Base-by-base conservation (phyloP, 2,329 filamentous ascomycete genomes). In the Hypoxylon sp. region DNA sequence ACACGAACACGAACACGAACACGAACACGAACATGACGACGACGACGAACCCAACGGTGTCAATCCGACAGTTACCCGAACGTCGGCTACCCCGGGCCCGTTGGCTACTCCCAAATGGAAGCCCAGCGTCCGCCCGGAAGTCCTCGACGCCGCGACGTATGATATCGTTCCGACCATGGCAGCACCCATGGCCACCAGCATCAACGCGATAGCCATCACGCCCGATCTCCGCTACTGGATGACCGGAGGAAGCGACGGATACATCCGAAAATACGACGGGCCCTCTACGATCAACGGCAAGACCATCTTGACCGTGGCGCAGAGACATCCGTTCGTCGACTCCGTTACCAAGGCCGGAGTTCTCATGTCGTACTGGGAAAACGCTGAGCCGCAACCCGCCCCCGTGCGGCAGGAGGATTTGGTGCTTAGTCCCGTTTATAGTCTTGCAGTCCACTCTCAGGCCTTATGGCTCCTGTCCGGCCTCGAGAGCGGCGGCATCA, bases 131-230 rank as follows among this genome's bases (percentile, higher is more conserved):
- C 87, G 91, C 0, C 84, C 89, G 10, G 93, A 97, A 73, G 91
- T 89, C n/a, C 80, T 97, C 51, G 89, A 85, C 1, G 94, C 95
- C 13, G 81, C 84, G 41, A 87, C 91, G 1, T 99, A 98, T 81
- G 95, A 99, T 75, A 97, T 99, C 63, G 91, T 97, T 1, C 95
- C 95, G 1, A 98, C 95, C 20, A 98, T 98, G 80, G 95, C 95
- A 1, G 95, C 95, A 2, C 95, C 95, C 0, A 94, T 97, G 76
- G 91, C 93, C 65, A 99, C 95, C 2, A 97, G 93, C 55, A 92
- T 99, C 78, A 99, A 99, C 75, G 90, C 93, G 8, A 87, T 99
- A 61, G 89, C 93, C 22, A 90, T 95, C 30, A 99, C 95, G 0
- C 94, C 93, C 1, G 95, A 99, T 77, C 90, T 97, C 83, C 87